phyloP scores from a whole-genome alignment of 495 filamentous ascomycete species.

The Aspergillus kassunensis region DNA sequence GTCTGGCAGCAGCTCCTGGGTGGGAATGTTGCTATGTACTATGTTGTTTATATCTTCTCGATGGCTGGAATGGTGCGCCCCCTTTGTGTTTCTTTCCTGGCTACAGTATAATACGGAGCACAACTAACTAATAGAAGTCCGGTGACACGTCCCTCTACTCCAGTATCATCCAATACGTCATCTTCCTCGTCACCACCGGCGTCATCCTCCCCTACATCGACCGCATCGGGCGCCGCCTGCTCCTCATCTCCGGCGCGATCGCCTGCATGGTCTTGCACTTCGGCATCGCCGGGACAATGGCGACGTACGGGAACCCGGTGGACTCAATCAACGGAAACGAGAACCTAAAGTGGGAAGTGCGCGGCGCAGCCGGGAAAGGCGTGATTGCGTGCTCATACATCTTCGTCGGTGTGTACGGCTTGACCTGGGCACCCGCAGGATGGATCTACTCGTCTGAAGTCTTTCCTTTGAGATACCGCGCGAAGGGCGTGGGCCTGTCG shows the following conservation, averaged over 20 bases:
- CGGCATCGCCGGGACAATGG: conserved; percentile 54
- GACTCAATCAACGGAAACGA: conserved; percentile 59
- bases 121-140: conserved; percentile 27
- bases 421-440: conserved; percentile 61
- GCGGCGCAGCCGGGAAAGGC: conserved; percentile 58
- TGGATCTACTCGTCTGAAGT: conserved; percentile 78
- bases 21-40: conserved; percentile 67
- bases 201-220: conserved; percentile 71
- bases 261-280: conserved; percentile 63
- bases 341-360: conserved; percentile 62
- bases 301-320: conserved; percentile 49
- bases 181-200: conserved; percentile 69
- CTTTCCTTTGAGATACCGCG: conserved; percentile 70
- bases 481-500: conserved; percentile 64
- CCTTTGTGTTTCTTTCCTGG: no score
- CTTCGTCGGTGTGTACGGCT: conserved; percentile 70
- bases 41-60: conserved; percentile 67
- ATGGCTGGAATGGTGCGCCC: conserved; percentile 52
- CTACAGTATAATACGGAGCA: no score
- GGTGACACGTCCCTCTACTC: conserved; percentile 65
- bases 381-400: conserved; percentile 77
- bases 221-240: conserved; percentile 63
- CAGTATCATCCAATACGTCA: conserved; percentile 68
- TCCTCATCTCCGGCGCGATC: conserved; percentile 67
- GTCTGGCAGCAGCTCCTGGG: conserved; percentile 68